These are phyloP conservation scores for Gynochthodes officinalis DNA, from an alignment of 257 asterid genomes.

Conservation along the genomic window DNA sequence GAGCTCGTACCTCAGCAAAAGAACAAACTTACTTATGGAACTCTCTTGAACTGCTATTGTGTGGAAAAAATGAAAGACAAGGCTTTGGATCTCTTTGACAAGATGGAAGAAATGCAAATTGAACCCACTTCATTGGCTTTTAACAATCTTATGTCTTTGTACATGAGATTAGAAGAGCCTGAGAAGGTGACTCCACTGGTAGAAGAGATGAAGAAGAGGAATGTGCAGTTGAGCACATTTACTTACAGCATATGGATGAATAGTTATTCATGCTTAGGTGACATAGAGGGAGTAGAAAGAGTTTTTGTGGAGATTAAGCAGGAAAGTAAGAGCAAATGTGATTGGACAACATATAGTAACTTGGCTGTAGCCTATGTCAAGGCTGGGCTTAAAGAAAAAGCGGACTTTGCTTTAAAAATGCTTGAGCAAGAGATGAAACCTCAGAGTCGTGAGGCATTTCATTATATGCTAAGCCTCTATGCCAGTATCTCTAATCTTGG, in stretches of 20 bases:
- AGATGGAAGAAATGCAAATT: conserved; percentile 49
- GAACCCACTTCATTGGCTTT: conserved; percentile 38
- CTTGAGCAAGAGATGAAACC: conserved; percentile 55
- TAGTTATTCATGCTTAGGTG: conserved; percentile 44
- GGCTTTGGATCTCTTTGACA: conserved; percentile 45
- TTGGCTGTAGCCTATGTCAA: conserved; percentile 54
- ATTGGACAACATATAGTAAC: conserved; percentile 77
- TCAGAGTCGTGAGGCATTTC: conserved; percentile 51
- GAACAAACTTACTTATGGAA: conserved; percentile 52
- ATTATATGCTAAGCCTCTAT: conserved; percentile 60
- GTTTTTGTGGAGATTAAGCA: conserved; percentile 67
- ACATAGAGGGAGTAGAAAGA: conserved; percentile 65
- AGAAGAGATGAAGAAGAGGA: conserved; percentile 57
- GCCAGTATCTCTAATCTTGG: conserved; percentile 52
- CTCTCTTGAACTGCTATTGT: conserved; percentile 73
- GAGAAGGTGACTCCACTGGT: conserved; percentile 49
- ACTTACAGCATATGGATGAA: conserved; percentile 68
- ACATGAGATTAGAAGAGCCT: conserved; percentile 45
- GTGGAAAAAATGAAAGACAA: conserved; percentile 49
- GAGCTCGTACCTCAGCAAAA: conserved; percentile 37
- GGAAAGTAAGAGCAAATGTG: conserved; percentile 38
- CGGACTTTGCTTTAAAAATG: conserved; percentile 53
- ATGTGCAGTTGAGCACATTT: conserved; percentile 41
- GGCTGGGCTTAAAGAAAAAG: conserved; percentile 57
- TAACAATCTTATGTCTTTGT: conserved; percentile 61